Percentiles rank a stretch among this genome's conserved stretches.
Evolutionary conservation across 345 rosid genomes (phyloP).

Genomic region (Salix purpurea): DNA sequence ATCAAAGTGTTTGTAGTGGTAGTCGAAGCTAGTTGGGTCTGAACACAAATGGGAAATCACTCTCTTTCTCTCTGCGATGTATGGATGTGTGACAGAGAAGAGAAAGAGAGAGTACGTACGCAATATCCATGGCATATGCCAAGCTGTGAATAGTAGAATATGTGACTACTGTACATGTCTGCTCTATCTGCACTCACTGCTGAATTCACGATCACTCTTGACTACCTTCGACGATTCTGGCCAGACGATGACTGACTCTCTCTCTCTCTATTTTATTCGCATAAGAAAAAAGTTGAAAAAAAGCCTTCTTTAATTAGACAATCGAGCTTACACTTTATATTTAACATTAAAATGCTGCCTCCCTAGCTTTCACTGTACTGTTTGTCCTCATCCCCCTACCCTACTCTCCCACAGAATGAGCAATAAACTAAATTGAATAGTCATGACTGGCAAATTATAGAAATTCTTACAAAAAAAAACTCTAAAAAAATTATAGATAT

Average conservation of each 20-base stretch:
- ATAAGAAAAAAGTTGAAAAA: background rate
- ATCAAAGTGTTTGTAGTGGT: slow-evolving; percentile 41
- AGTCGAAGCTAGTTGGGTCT: slow-evolving; percentile 34
- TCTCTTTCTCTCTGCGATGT: background rate
- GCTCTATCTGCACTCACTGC: slow-evolving; percentile 30
- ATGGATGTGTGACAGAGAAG: background rate
- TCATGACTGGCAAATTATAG: background rate
- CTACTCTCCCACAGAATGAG: background rate
- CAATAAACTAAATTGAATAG: background rate
- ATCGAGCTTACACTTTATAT: slow-evolving; percentile 10
- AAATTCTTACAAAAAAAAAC: background rate
- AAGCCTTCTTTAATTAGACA: slow-evolving; percentile 3
- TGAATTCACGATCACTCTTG: slow-evolving; percentile 34
- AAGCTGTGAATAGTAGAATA: slow-evolving; percentile 34
- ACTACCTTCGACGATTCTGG: background rate
- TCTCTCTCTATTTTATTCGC: background rate
- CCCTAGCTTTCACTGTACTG: slow-evolving; percentile 20
- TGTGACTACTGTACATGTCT: slow-evolving; percentile 38
- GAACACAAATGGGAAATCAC: background rate
- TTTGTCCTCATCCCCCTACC: slow-evolving; percentile 22
- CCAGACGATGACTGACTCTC: background rate
- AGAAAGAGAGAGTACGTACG: slow-evolving; percentile 7
- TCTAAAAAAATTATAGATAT: background rate
- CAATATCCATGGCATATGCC: slow-evolving; percentile 18
- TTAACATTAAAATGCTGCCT: slow-evolving; percentile 20